Base-by-base conservation (phyloP, 2,329 filamentous ascomycete species). In the Pseudogymnoascus sp. region DNA sequence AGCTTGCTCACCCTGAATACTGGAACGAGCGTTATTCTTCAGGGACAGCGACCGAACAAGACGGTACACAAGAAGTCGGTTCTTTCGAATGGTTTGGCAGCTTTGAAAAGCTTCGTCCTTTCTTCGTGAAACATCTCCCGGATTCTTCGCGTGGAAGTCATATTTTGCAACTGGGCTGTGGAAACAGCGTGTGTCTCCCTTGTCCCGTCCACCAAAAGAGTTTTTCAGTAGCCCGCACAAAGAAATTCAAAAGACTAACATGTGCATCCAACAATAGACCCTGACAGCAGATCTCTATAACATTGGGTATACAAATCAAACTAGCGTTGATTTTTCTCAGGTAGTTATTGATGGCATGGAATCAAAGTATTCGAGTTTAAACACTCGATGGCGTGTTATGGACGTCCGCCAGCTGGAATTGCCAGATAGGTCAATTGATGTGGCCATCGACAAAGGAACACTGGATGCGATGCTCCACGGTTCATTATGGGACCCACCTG, bases 371-470 rank as follows among this genome's bases (percentile, higher is more conserved):
- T 67, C 67, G 0, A 61, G 69, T 4, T 66, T 75, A 4, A 61
- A 70, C 4, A 64, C 62, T 3, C 18, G 16, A 35, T 85, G 81
- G 81, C 64, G 67, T 25, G 69, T 74, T 35, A 75, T 75, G 63
- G 82, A 85, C 65, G 76, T 85, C 2, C 77, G 81, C 6, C 64
- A 79, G 35, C 78, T 85, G 74, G 65, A 69, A 7, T 65, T 82
- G 0, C 66, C 70, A 0, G 69, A 74, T 32, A 66, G 62, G 1
- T 77, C 75, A 0, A 67, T 86, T 38, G 79, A 82, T 65, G 74
- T 85, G 5, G 81, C 81, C 9, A 82, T 86, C 64, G 80, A 83
- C 64, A 84, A 84, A 67, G 75, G 76, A 2, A 83, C 80, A 1
- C 70, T 83, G 2, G 80, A 83, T 69, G 79, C 77, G 50, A 81